Evolutionary conservation across 768 basidiomycete species (phyloP), one percentile per base, ranked within the genome.

Genomic region (Suillus subluteus): DNA sequence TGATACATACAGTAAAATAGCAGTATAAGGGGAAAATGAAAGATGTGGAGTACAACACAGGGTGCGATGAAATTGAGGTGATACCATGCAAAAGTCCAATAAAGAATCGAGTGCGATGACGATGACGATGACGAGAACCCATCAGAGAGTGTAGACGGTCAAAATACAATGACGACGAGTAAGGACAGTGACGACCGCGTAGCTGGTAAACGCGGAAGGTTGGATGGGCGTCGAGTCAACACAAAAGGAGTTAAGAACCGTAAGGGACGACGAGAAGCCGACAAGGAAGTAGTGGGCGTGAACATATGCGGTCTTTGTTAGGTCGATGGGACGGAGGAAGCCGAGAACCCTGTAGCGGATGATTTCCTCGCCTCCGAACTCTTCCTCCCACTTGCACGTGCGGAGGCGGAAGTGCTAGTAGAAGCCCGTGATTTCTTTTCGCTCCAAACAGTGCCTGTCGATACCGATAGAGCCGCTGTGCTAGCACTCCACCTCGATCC

Each of bases 401-500:
- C 26, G 26, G 40, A 41, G 16, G 26, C 26, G 2, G 59, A 41
- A 21, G 59, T 43, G 3, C 59, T 61, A 13, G 59, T 43, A 21
- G 59, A 61, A 21, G 59, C 26, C 6, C 40, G 41, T 7, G 59
- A 61, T 41, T 43, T 43, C 26, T 61, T 61, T 13, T 61, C 59
- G 41, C 59, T 43, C 41, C 40, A 30, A 43, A 26, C 26, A 13
- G 40, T 43, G 30, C n/a, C 23, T 13, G 30, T 41, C 48, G 67
- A 62, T 50, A 70, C 23, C 37, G 76, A 77, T 62, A 62, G 73
- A 44, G 73, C 66, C 6, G 76, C 74, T 12, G 76, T 78, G 46
- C 76, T 72, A n/a, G 74, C 66, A 64, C 76, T 77, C 76, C 76
- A 77, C 38, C 78, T 68, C 16, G 76, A 77, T 23, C 5, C 62